These are phyloP conservation scores for Austroboletus eburneus DNA, from an alignment of 768 basidiomycete genomes.

Conservation along the genomic window DNA sequence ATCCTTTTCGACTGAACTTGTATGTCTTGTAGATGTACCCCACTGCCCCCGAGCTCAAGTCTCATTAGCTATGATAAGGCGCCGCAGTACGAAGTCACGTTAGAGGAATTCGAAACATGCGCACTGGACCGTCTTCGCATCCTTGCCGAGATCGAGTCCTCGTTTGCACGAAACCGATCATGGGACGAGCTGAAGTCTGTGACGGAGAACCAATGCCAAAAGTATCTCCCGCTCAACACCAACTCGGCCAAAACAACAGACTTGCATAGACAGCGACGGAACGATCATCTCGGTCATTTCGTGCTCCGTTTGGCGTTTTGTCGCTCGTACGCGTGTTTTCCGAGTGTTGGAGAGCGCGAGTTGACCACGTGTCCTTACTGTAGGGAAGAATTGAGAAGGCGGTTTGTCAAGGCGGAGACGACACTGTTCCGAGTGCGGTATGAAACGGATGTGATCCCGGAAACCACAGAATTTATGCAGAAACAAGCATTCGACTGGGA, in stretches of 20 bases:
- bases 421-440: conserved; percentile 82
- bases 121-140: conserved; percentile 86
- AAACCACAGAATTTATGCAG: conserved; percentile 62
- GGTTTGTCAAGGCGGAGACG: conserved; percentile 88
- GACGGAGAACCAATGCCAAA: conserved; percentile 58
- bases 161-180: conserved; percentile 75
- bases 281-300: conserved; percentile 90
- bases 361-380: not conserved
- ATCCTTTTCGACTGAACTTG: conserved; percentile 80
- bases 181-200: conserved; percentile 72
- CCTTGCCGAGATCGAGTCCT: conserved; percentile 88
- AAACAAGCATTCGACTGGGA: conserved; percentile 64
- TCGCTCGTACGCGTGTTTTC: conserved; percentile 64
- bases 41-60: conserved; percentile 3
- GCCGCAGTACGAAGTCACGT: conserved; percentile 81
- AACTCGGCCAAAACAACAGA: conserved; percentile 47
- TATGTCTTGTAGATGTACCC: conserved; percentile 33
- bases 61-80: conserved; percentile 76
- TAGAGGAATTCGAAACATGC: conserved; percentile 92
- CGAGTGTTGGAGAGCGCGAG: not conserved
- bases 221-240: conserved; percentile 70
- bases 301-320: conserved; percentile 93
- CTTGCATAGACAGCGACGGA: conserved; percentile 61
- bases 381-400: conserved; percentile 84
- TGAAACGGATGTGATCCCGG: conserved; percentile 54